Evolutionary conservation across 768 basidiomycete species (phyloP).

Genomic region (Hericium coralloides): DNA sequence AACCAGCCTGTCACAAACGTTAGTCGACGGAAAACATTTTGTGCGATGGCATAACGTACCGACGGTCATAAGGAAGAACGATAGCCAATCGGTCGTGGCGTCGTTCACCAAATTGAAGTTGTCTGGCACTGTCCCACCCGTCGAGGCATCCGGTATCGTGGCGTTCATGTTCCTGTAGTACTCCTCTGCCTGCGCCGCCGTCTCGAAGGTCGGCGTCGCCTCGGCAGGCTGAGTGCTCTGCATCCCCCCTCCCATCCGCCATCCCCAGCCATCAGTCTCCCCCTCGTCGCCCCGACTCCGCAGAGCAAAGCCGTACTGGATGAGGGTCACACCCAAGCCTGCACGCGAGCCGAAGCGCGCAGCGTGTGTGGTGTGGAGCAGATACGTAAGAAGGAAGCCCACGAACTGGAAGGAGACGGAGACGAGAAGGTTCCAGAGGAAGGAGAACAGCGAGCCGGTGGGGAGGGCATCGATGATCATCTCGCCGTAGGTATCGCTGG

Average conservation of each 20-base stretch:
- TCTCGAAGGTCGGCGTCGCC: slow-evolving; percentile 3
- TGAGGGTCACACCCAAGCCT: slow-evolving; percentile 91
- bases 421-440: slow-evolving; percentile 88
- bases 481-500: slow-evolving; percentile 56
- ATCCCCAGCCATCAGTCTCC: slow-evolving; percentile 13
- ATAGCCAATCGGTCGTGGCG: slow-evolving; percentile 86
- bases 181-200: slow-evolving; percentile 12
- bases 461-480: slow-evolving; percentile 88
- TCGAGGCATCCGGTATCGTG: slow-evolving; percentile 13
- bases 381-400: slow-evolving; percentile 87
- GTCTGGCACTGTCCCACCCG: slow-evolving; percentile 7
- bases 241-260: background rate
- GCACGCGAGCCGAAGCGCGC: slow-evolving; percentile 90
- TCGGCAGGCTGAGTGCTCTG: background rate
- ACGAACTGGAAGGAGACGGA: slow-evolving; percentile 97
- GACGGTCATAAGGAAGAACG: slow-evolving; percentile 89
- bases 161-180: slow-evolving; percentile 15
- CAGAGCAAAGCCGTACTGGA: slow-evolving; percentile 88
- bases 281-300: slow-evolving; percentile 40
- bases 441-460: slow-evolving; percentile 74
- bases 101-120: slow-evolving; percentile 23
- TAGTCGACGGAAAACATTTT: background rate
- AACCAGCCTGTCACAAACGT: slow-evolving; percentile 58
- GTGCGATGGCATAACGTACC: slow-evolving; percentile 31
- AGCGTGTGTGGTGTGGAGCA: slow-evolving; percentile 89